Base-by-base conservation (phyloP, 768 basidiomycete species). In the Lyophyllum shimeji region DNA sequence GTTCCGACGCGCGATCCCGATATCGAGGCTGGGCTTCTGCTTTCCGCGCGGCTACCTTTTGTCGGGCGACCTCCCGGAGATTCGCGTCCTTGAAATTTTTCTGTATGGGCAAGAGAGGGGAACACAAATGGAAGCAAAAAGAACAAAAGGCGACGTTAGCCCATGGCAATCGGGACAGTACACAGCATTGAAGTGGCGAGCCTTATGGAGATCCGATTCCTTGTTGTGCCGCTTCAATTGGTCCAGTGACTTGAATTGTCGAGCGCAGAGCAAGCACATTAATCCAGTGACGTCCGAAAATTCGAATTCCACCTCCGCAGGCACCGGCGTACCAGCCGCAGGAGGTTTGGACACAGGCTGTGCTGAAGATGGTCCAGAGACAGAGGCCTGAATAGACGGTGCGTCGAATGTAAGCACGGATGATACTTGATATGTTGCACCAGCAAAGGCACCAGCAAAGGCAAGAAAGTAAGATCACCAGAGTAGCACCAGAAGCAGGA, bases 121-220 rank as follows among this genome's bases (percentile, higher is more conserved):
- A 50, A 44, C 52, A 46, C 17, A 57, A 18, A 47, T 45, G 43
- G 34, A 55, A 58, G 51, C 21, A 57, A 54, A 58, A 50, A 62
- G 62, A 66, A 66, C 60, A 68, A 60, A 60, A 62, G 52, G 54
- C 27, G 57, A 69, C 54, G 64, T 73, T 54, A 78, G 76, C 63
- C 58, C 56, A 59, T 53, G 61, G 40, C 64, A 62, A 62, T 56
- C 56, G 40, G 62, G 37, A 58, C 55, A 56, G 64, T 46, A 69
- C 59, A 69, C 65, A 63, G 75, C 76, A 61, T 70, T 75, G 79
- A 64, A 67, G 69, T 71, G 60, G 71, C 81, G 71, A 75, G 77
- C 96, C 90, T 98, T 98, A 74, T 99, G 97, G 60, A 99, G 75
- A 68, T 90, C 91, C 23, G 97, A 99, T 74, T 92, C 93, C 64